phyloP scores from a whole-genome alignment of 2,329 filamentous ascomycete genomes.

The Ophiostoma pallidulum region DNA sequence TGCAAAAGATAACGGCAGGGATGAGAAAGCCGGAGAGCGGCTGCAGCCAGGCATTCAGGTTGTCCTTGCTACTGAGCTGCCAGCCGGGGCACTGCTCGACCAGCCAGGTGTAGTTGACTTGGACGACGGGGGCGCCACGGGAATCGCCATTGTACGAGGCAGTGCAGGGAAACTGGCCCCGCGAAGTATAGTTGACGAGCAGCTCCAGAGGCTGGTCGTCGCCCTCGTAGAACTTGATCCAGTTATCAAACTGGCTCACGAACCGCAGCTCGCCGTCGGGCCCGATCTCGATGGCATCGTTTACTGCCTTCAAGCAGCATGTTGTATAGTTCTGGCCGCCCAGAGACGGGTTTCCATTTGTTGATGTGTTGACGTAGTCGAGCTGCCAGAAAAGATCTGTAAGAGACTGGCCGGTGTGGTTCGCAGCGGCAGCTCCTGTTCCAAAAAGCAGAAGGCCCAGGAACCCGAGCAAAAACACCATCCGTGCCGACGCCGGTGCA shows the following conservation, averaged over 20 bases:
- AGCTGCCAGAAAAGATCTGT: slow-evolving; percentile 15
- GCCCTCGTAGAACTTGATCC: slow-evolving; percentile 11
- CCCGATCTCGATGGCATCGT: slow-evolving; percentile 14
- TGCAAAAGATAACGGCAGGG: slow-evolving; percentile 22
- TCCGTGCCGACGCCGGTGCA: not conserved
- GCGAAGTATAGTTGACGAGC: slow-evolving; percentile 7
- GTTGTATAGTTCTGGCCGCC: slow-evolving; percentile 21
- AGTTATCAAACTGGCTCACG: not conserved
- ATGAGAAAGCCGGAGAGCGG: slow-evolving; percentile 22
- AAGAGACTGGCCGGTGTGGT: slow-evolving; percentile 6
- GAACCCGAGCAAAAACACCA: not conserved
- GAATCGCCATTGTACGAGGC: slow-evolving; percentile 16
- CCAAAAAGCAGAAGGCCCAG: not conserved
- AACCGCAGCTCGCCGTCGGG: slow-evolving; percentile 11
- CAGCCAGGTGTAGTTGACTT: slow-evolving; percentile 17
- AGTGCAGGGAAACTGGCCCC: slow-evolving; percentile 20
- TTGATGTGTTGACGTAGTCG: slow-evolving; percentile 1
- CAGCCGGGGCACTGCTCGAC: slow-evolving; percentile 20
- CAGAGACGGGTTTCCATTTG: not conserved
- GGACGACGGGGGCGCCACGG: slow-evolving; percentile 17
- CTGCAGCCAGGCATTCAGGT: slow-evolving; percentile 20
- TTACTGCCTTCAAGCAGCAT: slow-evolving; percentile 21
- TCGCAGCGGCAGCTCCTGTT: not conserved
- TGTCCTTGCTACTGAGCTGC: slow-evolving; percentile 16
- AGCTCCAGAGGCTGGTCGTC: slow-evolving; percentile 7